Evolutionary conservation across 2,329 filamentous ascomycete species (phyloP).

Genomic region (Penicillium capsulatum): DNA sequence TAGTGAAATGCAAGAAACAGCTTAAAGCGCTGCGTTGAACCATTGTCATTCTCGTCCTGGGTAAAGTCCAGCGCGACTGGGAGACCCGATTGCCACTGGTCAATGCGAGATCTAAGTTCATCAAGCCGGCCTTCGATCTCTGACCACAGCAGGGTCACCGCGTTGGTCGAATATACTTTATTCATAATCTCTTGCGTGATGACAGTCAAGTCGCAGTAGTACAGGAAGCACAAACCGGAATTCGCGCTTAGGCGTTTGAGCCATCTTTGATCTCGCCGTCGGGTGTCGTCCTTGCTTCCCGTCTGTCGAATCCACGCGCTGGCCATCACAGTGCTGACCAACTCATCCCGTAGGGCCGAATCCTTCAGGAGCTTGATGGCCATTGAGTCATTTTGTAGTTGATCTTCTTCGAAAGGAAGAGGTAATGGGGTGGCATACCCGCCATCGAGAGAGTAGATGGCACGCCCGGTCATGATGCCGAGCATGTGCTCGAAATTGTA

Average conservation of each 20-base stretch:
- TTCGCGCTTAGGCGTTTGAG: constrained; percentile 34
- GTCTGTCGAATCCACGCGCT: constrained; percentile 30
- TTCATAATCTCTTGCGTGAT: constrained; percentile 42
- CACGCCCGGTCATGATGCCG: constrained; percentile 39
- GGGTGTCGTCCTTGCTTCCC: constrained; percentile 24
- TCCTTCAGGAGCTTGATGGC: constrained; percentile 34
- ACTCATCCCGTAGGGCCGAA: constrained; percentile 26
- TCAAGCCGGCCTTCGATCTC: constrained; percentile 40
- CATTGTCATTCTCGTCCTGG: constrained; percentile 30
- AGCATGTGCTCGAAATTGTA: constrained; percentile 38
- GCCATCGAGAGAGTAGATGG: constrained; percentile 31
- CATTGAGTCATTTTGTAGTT: constrained; percentile 31
- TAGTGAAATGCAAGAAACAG: constrained; percentile 43
- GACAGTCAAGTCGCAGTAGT: constrained; percentile 38
- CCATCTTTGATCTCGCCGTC: constrained; percentile 31
- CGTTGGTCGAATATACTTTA: constrained; percentile 40
- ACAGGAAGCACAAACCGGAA: constrained; percentile 38
- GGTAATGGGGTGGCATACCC: constrained; percentile 22
- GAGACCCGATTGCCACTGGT: constrained; percentile 39
- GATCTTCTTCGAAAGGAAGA: constrained; percentile 28
- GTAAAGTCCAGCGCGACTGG: constrained; percentile 38
- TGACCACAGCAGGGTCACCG: constrained; percentile 36
- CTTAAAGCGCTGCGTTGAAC: constrained; percentile 34
- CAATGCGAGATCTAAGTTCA: constrained; percentile 35
- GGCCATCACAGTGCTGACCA: constrained; percentile 28